phyloP scores from a whole-genome alignment of 2,329 filamentous ascomycete genomes.

The Tolypocladium pustulatum region DNA sequence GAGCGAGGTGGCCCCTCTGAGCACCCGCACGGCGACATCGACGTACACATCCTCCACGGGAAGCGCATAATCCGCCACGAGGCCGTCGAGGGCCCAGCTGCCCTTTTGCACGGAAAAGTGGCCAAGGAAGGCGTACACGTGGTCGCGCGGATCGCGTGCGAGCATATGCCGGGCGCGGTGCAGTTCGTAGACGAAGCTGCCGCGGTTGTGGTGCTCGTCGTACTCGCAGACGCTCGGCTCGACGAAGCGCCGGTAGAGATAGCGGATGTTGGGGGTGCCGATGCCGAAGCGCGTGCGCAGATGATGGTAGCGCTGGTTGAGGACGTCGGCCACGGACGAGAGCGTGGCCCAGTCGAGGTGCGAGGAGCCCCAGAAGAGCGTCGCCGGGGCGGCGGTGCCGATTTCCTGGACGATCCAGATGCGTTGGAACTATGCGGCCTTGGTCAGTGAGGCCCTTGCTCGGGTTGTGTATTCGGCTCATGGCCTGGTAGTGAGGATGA shows the following conservation, averaged over 20 bases:
- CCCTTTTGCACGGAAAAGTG: constrained; percentile 19
- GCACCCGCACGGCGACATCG: constrained; percentile 19
- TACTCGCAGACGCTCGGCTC: constrained; percentile 15
- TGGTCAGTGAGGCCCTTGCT: background rate
- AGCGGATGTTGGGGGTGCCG: constrained; percentile 21
- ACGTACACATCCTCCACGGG: constrained; percentile 20
- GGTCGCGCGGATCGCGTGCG: constrained; percentile 21
- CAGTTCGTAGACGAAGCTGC: constrained; percentile 24
- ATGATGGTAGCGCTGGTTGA: constrained; percentile 22
- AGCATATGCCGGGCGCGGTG: constrained; percentile 22
- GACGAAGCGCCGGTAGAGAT: constrained; percentile 21
- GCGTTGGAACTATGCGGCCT: constrained; percentile 17
- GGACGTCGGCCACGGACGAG: constrained; percentile 17
- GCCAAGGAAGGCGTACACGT: constrained; percentile 24
- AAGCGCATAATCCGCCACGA: constrained; percentile 18
- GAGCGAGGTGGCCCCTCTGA: constrained; percentile 16
- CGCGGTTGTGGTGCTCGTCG: constrained; percentile 18
- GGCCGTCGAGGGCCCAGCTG: constrained; percentile 10
- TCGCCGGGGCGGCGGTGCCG: constrained; percentile 20
- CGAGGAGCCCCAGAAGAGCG: constrained; percentile 22
- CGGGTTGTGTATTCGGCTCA: background rate
- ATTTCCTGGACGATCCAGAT: constrained; percentile 28
- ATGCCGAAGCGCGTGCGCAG: constrained; percentile 18
- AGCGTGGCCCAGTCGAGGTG: constrained; percentile 21
- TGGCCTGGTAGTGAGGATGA: background rate